Percentiles rank a stretch among this genome's conserved stretches.
Conservation (phyloP, 2,329 filamentous ascomycete genomes). For the Diaporthe eres region DNA sequence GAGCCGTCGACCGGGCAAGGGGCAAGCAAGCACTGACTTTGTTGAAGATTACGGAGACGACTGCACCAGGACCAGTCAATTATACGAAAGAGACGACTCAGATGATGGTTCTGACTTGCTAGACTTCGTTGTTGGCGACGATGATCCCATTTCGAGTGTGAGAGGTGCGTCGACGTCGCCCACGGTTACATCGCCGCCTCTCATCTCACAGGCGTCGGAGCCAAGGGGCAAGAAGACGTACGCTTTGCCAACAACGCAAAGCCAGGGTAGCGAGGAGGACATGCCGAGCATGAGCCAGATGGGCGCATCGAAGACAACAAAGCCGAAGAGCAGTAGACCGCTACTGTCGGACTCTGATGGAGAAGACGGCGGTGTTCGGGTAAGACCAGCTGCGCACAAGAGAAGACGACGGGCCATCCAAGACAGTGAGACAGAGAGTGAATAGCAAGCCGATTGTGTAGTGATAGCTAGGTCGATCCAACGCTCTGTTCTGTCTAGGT, state of each 20-base stretch:
- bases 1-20: slow-evolving; percentile 1
- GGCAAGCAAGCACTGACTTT: slow-evolving; percentile 47
- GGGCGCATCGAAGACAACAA: slow-evolving; percentile 6
- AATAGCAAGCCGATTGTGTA: slow-evolving; percentile 9
- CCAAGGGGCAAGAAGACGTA: slow-evolving; percentile 11
- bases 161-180: slow-evolving; percentile 30
- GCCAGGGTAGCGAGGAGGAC: slow-evolving; percentile 39
- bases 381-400: slow-evolving; percentile 43
- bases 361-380: slow-evolving; percentile 38
- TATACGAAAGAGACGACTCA: slow-evolving; percentile 61
- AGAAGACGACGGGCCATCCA: slow-evolving; percentile 39
- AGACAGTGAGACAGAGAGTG: slow-evolving; percentile 40
- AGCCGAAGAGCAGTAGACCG: neutral
- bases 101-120: slow-evolving; percentile 65
- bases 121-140: slow-evolving; percentile 70
- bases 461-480: neutral
- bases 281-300: slow-evolving; percentile 40
- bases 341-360: slow-evolving; percentile 33
- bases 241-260: slow-evolving; percentile 15
- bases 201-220: neutral
- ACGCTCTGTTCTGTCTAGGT: neutral
- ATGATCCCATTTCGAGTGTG: slow-evolving; percentile 48
- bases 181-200: slow-evolving; percentile 10
- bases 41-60: slow-evolving; percentile 67
- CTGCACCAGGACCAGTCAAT: slow-evolving; percentile 64